Percentiles rank a stretch among this genome's conserved stretches.
phyloP scores from a whole-genome alignment of 2,329 filamentous ascomycete species.

The Fusarium fracticaudum region DNA sequence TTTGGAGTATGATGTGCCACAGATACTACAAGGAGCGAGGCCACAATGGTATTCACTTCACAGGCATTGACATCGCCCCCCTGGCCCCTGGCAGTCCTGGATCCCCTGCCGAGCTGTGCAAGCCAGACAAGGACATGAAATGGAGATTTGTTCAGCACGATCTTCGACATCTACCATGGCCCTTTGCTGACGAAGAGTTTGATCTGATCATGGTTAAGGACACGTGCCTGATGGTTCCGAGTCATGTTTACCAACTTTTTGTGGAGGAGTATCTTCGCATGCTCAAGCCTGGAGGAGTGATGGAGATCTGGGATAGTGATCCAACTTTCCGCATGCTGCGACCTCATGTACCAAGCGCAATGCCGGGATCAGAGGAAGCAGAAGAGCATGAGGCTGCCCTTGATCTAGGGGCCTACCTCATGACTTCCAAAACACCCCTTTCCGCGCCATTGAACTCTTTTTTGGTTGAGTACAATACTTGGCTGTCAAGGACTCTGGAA shows the following conservation, averaged over 20 bases:
- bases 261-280: conserved; percentile 81
- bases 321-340: conserved; percentile 84
- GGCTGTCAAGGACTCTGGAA: conserved; percentile 81
- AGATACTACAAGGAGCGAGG: conserved; percentile 78
- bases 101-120: conserved; percentile 51
- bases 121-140: conserved; percentile 76
- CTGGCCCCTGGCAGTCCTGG: conserved; percentile 61
- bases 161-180: conserved; percentile 77
- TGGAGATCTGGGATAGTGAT: conserved; percentile 93
- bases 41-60: conserved; percentile 76
- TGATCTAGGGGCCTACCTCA: conserved; percentile 80
- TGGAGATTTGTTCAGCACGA: conserved; percentile 94
- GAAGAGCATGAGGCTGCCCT: conserved; percentile 72
- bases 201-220: conserved; percentile 92
- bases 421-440: conserved; percentile 85
- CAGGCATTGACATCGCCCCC: conserved; percentile 83
- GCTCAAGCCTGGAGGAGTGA: conserved; percentile 77
- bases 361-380: conserved; percentile 48
- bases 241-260: conserved; percentile 63
- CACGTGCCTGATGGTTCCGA: conserved; percentile 72
- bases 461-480: conserved; percentile 83
- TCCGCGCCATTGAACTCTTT: conserved; percentile 83
- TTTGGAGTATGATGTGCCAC: conserved; percentile 91
- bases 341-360: conserved; percentile 72
- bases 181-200: conserved; percentile 82